Evolutionary conservation across 192 early-diverging fungal genomes (phyloP), one percentile per base, ranked within the genome.

Genomic region (Linnemannia exigua): DNA sequence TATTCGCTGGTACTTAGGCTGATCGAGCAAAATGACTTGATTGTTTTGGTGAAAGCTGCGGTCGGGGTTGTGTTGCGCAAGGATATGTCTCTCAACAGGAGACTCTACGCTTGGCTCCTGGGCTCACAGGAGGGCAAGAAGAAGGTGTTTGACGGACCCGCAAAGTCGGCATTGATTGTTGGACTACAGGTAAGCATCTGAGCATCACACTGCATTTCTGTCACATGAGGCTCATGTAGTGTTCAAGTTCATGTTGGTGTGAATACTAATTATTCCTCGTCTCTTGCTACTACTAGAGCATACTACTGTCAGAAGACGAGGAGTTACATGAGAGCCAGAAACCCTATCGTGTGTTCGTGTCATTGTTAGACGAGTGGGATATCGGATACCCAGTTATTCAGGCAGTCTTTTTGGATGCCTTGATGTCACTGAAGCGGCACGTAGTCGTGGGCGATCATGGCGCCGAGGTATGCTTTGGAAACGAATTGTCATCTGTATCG

Each of bases 21-120:
- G 22, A 91, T 97, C 25, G 78, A 89, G n/a, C 83, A 91, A 35
- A 88, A 92, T 25, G 96, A 98, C 73, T 72, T 94, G 47, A 89
- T 90, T 12, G 71, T 95, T 33, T 83, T 99, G 52, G 90, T 96
- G 68, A 89, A 90, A 22, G 89, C 94, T 12, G 98, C 96, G 0
- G 88, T 95, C 2, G 89, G 90, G 33, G 97, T 98, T 22, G 96
- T 98, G 14, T 77, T 98, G 70, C 88, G 95, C 41, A 96, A 95
- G 80, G 98, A 99, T 84, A 98, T 98, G 96, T 97, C 97, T 31
- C 91, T 99, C 20, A 99, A 97, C 77, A 87, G 97, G 66, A 85
- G 98, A 48, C 89, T 99, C n/a, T 98, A 97, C 82, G 91, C 95
- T 5, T 99, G 98, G 98, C 84, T 99, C 15, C 80, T 95, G 50